Conservation (phyloP, 306 rosid species). For the Pueraria montana region DNA sequence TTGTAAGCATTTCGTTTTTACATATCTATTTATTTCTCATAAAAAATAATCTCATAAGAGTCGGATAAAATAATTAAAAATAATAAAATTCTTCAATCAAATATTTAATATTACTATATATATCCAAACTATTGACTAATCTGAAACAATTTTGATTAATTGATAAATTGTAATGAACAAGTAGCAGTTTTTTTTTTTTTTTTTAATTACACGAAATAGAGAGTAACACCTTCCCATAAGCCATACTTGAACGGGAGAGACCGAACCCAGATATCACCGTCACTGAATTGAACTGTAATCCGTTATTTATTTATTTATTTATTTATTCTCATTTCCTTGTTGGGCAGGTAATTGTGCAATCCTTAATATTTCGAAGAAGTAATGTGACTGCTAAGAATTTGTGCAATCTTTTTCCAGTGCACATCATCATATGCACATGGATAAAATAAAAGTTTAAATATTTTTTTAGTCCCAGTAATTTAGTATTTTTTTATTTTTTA, state of each 20-base stretch:
- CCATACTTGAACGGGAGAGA: background rate
- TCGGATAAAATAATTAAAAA: no score
- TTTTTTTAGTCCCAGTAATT: no score
- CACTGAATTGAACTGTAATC: conserved; percentile 17
- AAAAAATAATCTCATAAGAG: no score
- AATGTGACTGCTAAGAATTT: background rate
- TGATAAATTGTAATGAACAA: no score
- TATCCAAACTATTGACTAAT: no score
- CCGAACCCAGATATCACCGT: conserved; percentile 2
- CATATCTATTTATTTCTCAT: background rate
- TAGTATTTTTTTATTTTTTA: no score
- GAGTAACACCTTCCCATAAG: background rate
- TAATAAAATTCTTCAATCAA: no score
- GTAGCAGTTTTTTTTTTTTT: background rate
- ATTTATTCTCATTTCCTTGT: background rate
- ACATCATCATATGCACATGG: background rate
- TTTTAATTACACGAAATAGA: background rate
- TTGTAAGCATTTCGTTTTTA: background rate
- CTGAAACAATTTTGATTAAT: no score
- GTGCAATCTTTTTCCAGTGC: background rate
- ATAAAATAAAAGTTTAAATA: no score
- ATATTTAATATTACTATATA: no score
- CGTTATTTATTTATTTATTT: background rate
- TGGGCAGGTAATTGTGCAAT: background rate
- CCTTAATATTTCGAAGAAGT: background rate